phyloP scores from a whole-genome alignment of 768 basidiomycete species.

The Termitomyces bulborhizus region DNA sequence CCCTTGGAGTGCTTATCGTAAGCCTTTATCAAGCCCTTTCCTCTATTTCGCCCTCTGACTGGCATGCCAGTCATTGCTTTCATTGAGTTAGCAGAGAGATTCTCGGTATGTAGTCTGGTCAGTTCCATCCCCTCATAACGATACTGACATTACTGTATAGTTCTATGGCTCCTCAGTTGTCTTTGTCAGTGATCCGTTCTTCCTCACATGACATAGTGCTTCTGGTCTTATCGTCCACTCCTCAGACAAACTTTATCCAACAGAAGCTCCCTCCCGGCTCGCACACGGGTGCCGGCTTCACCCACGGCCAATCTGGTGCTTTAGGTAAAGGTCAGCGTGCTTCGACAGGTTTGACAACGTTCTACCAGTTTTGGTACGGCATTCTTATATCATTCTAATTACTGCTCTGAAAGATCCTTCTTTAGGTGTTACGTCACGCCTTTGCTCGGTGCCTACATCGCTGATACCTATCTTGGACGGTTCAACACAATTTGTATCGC shows the following conservation, averaged over 20 bases:
- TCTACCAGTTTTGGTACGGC: constrained; percentile 63
- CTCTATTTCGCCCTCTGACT: neutral
- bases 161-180: constrained; percentile 45
- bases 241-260: constrained; percentile 71
- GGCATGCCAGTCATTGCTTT: constrained; percentile 48
- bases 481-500: constrained; percentile 69
- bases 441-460: constrained; percentile 64
- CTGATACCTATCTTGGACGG: constrained; percentile 67
- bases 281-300: constrained; percentile 54
- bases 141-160: constrained; percentile 12
- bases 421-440: constrained; percentile 60
- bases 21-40: constrained; percentile 10
- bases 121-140: neutral
- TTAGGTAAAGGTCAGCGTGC: constrained; percentile 62
- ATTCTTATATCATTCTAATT: neutral
- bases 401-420: neutral
- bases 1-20: constrained; percentile 54
- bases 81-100: constrained; percentile 68
- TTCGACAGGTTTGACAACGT: constrained; percentile 65
- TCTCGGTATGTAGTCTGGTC: constrained; percentile 41
- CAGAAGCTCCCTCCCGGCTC: constrained; percentile 61
- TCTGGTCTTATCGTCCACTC: neutral
- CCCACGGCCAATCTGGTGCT: constrained; percentile 57
- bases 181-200: constrained; percentile 28
- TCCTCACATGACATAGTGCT: neutral